Evolutionary conservation across 805 yeast genomes (phyloP).

Genomic region (Groenewaldozyma salmanticensis): DNA sequence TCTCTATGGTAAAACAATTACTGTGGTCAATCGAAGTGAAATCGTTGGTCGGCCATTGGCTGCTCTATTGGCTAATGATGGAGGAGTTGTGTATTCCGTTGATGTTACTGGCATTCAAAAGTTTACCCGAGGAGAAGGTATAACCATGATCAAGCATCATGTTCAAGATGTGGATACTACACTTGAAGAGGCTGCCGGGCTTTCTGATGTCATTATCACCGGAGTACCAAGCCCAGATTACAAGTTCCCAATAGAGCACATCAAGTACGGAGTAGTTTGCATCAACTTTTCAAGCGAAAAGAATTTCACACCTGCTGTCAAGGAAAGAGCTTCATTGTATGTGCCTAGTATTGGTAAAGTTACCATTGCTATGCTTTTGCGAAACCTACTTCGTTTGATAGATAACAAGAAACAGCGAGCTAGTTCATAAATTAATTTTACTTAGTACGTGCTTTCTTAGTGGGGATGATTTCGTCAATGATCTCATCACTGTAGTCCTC

Average conservation of each 20-base stretch:
- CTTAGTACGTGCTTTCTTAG: conserved; percentile 10
- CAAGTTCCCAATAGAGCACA: conserved; percentile 74
- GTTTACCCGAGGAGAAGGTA: conserved; percentile 90
- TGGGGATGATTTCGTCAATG: conserved; percentile 10
- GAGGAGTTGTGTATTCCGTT: conserved; percentile 90
- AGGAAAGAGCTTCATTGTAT: conserved; percentile 77
- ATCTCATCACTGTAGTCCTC: conserved; percentile 8
- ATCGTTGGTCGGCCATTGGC: conserved; percentile 97
- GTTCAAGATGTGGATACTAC: conserved; percentile 49
- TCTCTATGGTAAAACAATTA: conserved; percentile 83
- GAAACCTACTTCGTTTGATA: conserved; percentile 76
- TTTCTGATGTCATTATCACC: conserved; percentile 86
- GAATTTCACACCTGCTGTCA: conserved; percentile 73
- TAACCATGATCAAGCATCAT: conserved; percentile 70
- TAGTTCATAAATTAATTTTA: not conserved
- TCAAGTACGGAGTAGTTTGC: conserved; percentile 82
- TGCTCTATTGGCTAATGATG: conserved; percentile 91
- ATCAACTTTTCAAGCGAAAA: conserved; percentile 83
- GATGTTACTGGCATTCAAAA: conserved; percentile 82
- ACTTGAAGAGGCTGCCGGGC: conserved; percentile 55
- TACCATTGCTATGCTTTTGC: conserved; percentile 85
- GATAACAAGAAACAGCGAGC: conserved; percentile 42
- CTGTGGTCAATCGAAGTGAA: conserved; percentile 88
- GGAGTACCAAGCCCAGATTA: conserved; percentile 84
- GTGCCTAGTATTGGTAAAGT: conserved; percentile 97